Evolutionary conservation across 1,284 basidiomycete genomes (phyloP).

Genomic region (Porodaedalea pini): DNA sequence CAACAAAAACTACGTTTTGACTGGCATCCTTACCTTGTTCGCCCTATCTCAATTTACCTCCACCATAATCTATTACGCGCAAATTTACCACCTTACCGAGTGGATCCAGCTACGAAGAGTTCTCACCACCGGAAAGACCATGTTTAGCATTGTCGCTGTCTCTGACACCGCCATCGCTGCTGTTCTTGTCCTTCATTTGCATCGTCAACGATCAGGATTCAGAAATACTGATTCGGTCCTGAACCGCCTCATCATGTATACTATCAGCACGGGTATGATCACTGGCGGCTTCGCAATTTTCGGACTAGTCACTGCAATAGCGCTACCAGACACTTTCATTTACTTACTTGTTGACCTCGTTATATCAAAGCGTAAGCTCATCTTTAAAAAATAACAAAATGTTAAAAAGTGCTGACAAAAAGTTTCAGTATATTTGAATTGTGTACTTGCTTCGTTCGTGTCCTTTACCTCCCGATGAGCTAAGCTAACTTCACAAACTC

Average conservation of each 20-base stretch:
- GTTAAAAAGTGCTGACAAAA: neutral
- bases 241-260: slow-evolving; percentile 5
- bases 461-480: neutral
- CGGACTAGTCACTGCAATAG: neutral
- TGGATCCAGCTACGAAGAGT: neutral
- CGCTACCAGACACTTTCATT: slow-evolving; percentile 3
- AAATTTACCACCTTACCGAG: neutral
- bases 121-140: neutral
- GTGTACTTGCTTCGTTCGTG: neutral
- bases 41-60: slow-evolving; percentile 4
- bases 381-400: neutral
- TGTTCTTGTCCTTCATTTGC: neutral
- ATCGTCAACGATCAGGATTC: slow-evolving; percentile 6
- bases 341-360: neutral
- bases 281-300: slow-evolving; percentile 9
- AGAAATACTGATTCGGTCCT: neutral
- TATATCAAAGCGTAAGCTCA: neutral
- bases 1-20: neutral
- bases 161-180: slow-evolving; percentile 2
- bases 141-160: neutral
- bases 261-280: slow-evolving; percentile 9
- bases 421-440: slow-evolving; percentile 1
- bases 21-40: neutral
- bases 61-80: neutral
- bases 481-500: too few relatives aligned